Conservation (phyloP, 495 filamentous ascomycete species). For the Penicillium herquei region DNA sequence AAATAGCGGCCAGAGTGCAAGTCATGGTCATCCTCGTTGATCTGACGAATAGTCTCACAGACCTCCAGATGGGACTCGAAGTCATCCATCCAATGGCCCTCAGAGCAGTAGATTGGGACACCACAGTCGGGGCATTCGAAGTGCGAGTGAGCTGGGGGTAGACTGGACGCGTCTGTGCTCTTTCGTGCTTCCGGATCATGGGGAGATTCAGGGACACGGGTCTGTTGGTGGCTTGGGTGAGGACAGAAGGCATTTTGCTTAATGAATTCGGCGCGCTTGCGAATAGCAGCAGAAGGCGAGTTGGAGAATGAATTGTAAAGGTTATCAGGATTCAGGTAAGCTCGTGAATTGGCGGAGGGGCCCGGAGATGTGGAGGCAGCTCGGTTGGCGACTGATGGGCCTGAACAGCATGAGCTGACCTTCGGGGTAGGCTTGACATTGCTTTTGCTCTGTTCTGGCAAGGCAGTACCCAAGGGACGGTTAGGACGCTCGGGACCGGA, state of each 20-base stretch:
- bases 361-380: constrained; percentile 27
- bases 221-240: constrained; percentile 77
- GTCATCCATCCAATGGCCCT: constrained; percentile 92
- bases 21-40: constrained; percentile 98
- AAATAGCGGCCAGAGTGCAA: constrained; percentile 86
- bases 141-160: constrained; percentile 72
- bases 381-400: constrained; percentile 23
- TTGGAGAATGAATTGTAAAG: constrained; percentile 90
- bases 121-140: constrained; percentile 98
- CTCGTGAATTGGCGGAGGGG: constrained; percentile 28
- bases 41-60: constrained; percentile 84
- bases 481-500: constrained; percentile 28
- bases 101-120: constrained; percentile 86
- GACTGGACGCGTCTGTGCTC: constrained; percentile 33
- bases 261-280: constrained; percentile 81
- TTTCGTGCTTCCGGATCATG: constrained; percentile 61
- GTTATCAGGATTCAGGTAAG: constrained; percentile 71
- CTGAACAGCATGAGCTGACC: neutral
- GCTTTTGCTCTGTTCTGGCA: constrained; percentile 16
- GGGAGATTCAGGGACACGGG: constrained; percentile 56
- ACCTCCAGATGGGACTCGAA: constrained; percentile 89
- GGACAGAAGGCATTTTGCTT: constrained; percentile 89
- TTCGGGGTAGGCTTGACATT: constrained; percentile 5
- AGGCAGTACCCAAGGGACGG: constrained; percentile 13
- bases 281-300: constrained; percentile 82